Base-by-base conservation (phyloP, 805 yeast species). In the Sungouiella blattae region DNA sequence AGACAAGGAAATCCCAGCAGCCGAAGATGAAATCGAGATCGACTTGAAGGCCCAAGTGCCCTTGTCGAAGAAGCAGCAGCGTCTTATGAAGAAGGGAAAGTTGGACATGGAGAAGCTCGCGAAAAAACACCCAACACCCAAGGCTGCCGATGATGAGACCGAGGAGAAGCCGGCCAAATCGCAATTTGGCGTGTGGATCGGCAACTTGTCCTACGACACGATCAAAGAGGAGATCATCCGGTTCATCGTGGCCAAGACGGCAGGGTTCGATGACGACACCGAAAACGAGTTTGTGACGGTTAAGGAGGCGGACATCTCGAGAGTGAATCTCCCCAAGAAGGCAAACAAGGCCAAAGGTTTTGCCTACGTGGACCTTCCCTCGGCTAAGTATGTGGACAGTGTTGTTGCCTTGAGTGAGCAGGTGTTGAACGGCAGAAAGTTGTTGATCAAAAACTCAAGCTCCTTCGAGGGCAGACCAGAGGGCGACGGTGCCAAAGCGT, bases 391-490 rank as follows among this genome's bases (percentile, higher is more conserved):
- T 43, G 78, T 84, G 53, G 57, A 68, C 13, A 62, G 78, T 3
- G 88, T 81, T 1, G 66, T 91, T 7, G 64, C 72, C 1, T 66
- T 91, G 33, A 77, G 86, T 28, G 98, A 93, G 58, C 55, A 71
- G 11, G 65, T 75, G 13, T 67, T 93, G 43, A 87, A 85, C 52
- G 95, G 96, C 17, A 76, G 98, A 58, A 87, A 85, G 41, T 62
- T 93, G 28, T 70, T 93, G 35, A 89, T 93, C 44, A 93, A 93
- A 56, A 75, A 83, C 49, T 80, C 93, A 4, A 71, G 73, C 17
- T 83, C 87, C 3, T 91, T 72, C 55, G 94, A 85, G 47, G 98
- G 97, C 17, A 78, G 97, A 57, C 97, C 98, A 8, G 62, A 57
- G 24, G 72, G 70, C 17, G 70, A 73, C 40, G 64, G 70, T 35